Evolutionary conservation across 2,329 filamentous ascomycete species (phyloP).

Genomic region (Phyllosticta citrichinensis): DNA sequence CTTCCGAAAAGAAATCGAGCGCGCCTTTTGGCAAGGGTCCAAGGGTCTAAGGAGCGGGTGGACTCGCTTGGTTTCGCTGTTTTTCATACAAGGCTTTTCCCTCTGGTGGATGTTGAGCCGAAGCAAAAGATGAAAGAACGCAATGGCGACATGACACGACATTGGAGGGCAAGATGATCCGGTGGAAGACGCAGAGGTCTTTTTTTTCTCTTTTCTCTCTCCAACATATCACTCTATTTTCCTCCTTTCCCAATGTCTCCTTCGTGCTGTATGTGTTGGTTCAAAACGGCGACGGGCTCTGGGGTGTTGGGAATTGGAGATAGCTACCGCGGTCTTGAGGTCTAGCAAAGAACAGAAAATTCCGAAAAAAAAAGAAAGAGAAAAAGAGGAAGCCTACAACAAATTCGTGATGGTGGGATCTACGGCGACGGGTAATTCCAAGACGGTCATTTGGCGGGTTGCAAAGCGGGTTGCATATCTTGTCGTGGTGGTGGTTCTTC

Average conservation of each 20-base stretch:
- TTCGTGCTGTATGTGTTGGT: constrained; percentile 2
- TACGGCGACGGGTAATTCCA: background rate
- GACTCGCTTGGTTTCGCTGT: background rate
- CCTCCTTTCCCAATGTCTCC: constrained; percentile 1
- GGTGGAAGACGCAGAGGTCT: background rate
- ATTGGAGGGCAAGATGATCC: background rate
- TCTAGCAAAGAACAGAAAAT: background rate
- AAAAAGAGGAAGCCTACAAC: background rate
- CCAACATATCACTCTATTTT: background rate
- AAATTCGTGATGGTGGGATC: background rate
- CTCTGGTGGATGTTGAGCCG: background rate
- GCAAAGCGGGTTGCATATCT: background rate
- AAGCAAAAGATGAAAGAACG: background rate
- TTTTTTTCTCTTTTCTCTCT: constrained; percentile 2
- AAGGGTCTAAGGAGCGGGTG: background rate
- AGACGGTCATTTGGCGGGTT: background rate
- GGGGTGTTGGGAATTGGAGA: constrained; percentile 10
- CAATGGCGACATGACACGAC: background rate
- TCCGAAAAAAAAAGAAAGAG: background rate
- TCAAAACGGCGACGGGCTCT: constrained; percentile 6
- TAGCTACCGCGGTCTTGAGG: background rate
- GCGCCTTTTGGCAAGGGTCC: background rate
- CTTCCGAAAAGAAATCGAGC: background rate
- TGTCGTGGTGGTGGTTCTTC: background rate
- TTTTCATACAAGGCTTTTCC: background rate